These are phyloP conservation scores for Diutina rugosa DNA, from an alignment of 1,139 yeast species.

Conservation along the genomic window DNA sequence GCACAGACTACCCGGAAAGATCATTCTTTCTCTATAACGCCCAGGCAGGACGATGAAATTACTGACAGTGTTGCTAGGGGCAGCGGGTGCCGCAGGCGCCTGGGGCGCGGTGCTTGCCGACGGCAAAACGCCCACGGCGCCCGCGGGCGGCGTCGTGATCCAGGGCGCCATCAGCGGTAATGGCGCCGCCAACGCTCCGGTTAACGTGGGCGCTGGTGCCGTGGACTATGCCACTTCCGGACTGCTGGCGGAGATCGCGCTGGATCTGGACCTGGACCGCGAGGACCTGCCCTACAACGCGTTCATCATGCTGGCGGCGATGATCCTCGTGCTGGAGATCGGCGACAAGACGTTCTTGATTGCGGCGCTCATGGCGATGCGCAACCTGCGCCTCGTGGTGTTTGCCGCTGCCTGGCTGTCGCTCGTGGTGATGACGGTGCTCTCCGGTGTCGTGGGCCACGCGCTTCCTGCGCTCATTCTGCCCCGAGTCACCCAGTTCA, in stretches of 20 bases:
- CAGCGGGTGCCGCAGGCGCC: neutral
- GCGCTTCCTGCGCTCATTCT: conserved; percentile 79
- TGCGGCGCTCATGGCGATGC: conserved; percentile 98
- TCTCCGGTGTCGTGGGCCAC: conserved; percentile 87
- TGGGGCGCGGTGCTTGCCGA: neutral
- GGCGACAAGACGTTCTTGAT: conserved; percentile 96
- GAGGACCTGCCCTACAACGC: neutral
- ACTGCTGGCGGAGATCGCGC: neutral
- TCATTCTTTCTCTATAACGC: neutral
- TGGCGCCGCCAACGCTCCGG: no score
- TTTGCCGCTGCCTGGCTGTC: conserved; percentile 85
- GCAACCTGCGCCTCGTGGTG: conserved; percentile 68
- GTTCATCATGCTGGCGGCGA: conserved; percentile 56
- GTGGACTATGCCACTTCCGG: neutral
- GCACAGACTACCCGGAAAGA: neutral
- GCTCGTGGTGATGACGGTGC: conserved; percentile 76
- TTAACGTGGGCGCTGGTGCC: neutral
- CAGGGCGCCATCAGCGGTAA: neutral
- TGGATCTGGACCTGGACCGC: neutral
- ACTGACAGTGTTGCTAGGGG: neutral
- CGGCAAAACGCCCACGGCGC: neutral
- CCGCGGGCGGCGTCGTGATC: neutral
- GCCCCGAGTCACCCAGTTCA: conserved; percentile 61
- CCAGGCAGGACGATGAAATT: neutral
- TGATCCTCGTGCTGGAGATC: conserved; percentile 88